phyloP scores from a whole-genome alignment of 495 filamentous ascomycete species.

The Podospora conica region DNA sequence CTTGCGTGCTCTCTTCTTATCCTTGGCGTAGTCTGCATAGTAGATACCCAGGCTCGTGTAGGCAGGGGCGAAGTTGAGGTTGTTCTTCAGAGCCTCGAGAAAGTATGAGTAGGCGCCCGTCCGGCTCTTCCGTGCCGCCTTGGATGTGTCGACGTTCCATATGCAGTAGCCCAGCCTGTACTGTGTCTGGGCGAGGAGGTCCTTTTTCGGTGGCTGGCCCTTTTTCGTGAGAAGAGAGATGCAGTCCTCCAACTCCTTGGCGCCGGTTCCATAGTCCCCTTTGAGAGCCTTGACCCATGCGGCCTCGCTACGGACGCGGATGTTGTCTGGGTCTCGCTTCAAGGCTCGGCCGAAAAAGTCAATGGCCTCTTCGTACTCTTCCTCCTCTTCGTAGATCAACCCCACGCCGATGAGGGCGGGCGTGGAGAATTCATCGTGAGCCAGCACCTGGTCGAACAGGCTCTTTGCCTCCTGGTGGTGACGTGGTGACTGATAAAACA shows the following conservation, averaged over 20 bases:
- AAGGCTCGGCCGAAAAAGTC: constrained; percentile 71
- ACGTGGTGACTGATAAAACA: constrained; percentile 82
- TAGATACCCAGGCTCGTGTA: constrained; percentile 95
- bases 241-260: constrained; percentile 61
- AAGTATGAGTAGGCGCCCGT: constrained; percentile 72
- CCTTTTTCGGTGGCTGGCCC: constrained; percentile 43
- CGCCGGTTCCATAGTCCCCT: constrained; percentile 60
- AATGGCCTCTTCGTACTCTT: constrained; percentile 73
- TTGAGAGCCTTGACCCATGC: constrained; percentile 87
- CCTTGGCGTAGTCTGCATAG: constrained; percentile 84
- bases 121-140: constrained; percentile 65
- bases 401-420: constrained; percentile 83
- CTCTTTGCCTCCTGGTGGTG: constrained; percentile 79
- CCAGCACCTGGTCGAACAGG: constrained; percentile 74
- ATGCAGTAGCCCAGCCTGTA: constrained; percentile 85
- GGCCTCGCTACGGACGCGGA: constrained; percentile 71
- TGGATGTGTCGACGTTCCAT: constrained; percentile 74
- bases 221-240: constrained; percentile 51
- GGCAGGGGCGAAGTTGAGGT: constrained; percentile 84
- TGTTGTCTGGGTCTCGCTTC: constrained; percentile 59
- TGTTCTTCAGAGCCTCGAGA: constrained; percentile 73
- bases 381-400: constrained; percentile 84
- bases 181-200: constrained; percentile 73
- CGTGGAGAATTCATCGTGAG: constrained; percentile 64
- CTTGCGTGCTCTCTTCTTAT: constrained; percentile 73